phyloP scores from a whole-genome alignment of 139 green algal species.

The Tetraselmis striata region DNA sequence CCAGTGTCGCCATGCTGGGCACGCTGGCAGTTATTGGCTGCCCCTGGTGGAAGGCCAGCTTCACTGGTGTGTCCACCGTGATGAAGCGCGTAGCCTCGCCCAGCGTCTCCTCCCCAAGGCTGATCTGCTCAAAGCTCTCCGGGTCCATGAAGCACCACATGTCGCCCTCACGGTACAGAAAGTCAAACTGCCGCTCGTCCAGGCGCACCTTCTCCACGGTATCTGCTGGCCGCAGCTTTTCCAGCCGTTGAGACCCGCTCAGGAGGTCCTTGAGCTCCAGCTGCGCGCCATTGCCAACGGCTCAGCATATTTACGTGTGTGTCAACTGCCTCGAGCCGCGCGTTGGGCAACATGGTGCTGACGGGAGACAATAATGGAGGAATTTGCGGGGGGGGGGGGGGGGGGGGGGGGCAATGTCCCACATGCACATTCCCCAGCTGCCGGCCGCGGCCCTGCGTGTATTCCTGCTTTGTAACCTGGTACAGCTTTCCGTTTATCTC shows the following conservation, averaged over 20 bases:
- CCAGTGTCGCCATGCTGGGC: neutral
- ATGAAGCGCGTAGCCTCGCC: neutral
- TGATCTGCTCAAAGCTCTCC: neutral
- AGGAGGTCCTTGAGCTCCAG: neutral
- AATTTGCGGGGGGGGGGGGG: no score
- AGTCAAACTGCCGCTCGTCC: neutral
- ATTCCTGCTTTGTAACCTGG: neutral
- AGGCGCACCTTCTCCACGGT: neutral
- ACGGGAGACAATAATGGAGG: no score
- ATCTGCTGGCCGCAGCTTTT: neutral
- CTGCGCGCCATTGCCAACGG: no score
- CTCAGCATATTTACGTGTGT: no score
- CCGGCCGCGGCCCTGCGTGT: neutral
- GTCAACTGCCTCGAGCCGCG: no score
- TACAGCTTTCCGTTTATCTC: neutral
- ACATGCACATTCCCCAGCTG: neutral
- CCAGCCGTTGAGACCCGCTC: neutral
- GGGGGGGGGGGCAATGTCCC: no score
- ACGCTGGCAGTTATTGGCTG: neutral
- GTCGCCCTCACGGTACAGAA: neutral
- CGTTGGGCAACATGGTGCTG: no score
- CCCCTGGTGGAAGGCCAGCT: neutral
- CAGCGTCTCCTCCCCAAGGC: neutral
- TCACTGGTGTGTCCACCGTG: neutral
- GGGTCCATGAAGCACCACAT: neutral